Conservation (phyloP, 257 asterid genomes). For the Nicotiana noctiflora region DNA sequence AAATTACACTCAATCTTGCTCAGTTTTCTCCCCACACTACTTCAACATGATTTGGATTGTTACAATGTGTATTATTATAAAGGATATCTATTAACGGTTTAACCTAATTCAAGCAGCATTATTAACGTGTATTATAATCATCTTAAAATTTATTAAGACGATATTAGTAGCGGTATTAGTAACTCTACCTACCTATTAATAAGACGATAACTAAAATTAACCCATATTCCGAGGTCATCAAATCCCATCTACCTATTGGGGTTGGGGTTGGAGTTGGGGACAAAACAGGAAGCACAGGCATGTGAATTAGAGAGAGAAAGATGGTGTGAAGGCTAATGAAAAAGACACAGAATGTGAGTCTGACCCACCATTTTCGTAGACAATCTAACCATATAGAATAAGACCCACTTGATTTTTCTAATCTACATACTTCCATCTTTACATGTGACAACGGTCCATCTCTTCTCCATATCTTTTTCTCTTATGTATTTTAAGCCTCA, state of each 20-base stretch:
- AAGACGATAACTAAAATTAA: background rate
- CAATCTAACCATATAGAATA: slow-evolving; percentile 5
- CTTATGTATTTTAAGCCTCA: background rate
- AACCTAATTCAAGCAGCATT: no score
- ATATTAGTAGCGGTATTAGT: background rate
- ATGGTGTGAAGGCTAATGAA: background rate
- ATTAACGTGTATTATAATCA: no score
- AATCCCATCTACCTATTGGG: background rate
- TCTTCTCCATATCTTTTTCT: slow-evolving; percentile 3
- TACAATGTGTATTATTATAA: background rate
- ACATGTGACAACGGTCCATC: slow-evolving; percentile 21
- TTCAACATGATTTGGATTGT: background rate
- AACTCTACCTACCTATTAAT: background rate
- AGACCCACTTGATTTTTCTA: slow-evolving; percentile 8
- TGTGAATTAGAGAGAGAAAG: slow-evolving; percentile 3
- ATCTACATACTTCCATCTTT: background rate
- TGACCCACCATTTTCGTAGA: slow-evolving; percentile 9
- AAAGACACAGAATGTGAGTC: background rate
- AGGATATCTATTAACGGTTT: no score
- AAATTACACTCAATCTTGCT: background rate
- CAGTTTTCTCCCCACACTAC: background rate
- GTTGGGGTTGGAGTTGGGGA: background rate
- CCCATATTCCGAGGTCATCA: background rate
- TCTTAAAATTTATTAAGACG: no score
- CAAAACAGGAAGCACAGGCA: slow-evolving; percentile 6